Evolutionary conservation across 2,329 filamentous ascomycete genomes (phyloP).

Genomic region (Thielaviopsis euricoi): DNA sequence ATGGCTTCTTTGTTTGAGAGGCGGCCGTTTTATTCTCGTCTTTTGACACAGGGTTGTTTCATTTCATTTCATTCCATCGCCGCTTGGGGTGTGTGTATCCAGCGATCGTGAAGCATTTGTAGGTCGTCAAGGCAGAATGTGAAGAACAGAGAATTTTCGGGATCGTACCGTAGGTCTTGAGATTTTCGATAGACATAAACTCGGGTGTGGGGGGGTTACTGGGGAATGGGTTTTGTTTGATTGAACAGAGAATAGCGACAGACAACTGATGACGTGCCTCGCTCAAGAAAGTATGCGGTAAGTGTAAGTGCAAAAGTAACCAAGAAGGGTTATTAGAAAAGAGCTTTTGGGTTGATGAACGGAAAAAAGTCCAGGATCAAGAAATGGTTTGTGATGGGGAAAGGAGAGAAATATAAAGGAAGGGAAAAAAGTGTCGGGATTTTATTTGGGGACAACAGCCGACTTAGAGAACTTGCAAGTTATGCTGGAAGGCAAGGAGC

Average conservation of each 20-base stretch:
- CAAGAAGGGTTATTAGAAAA: neutral
- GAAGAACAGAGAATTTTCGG: neutral
- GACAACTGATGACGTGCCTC: slow-evolving; percentile 33
- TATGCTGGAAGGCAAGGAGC: neutral
- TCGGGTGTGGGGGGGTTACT: slow-evolving; percentile 50
- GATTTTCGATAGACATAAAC: slow-evolving; percentile 99
- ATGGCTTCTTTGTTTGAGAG: neutral
- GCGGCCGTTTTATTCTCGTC: neutral
- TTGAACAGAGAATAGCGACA: slow-evolving; percentile 29
- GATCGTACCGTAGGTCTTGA: slow-evolving; percentile 78
- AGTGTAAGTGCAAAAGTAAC: neutral
- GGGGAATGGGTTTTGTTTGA: slow-evolving; percentile 32
- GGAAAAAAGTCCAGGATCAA: neutral
- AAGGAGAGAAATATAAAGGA: slow-evolving; percentile 5
- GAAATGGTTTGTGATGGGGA: slow-evolving; percentile 12
- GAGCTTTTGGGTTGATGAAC: neutral
- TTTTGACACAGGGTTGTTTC: neutral
- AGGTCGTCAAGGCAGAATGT: too few relatives aligned
- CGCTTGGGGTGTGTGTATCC: too few relatives aligned
- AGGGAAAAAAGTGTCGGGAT: slow-evolving; percentile 9
- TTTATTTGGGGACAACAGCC: neutral
- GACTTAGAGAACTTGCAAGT: neutral
- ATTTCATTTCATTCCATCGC: neutral
- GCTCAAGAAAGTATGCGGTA: slow-evolving; percentile 20
- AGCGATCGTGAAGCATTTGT: neutral